Percentiles rank a stretch among this genome's conserved stretches.
phyloP scores from a whole-genome alignment of 768 basidiomycete species.

The Bullera alba region DNA sequence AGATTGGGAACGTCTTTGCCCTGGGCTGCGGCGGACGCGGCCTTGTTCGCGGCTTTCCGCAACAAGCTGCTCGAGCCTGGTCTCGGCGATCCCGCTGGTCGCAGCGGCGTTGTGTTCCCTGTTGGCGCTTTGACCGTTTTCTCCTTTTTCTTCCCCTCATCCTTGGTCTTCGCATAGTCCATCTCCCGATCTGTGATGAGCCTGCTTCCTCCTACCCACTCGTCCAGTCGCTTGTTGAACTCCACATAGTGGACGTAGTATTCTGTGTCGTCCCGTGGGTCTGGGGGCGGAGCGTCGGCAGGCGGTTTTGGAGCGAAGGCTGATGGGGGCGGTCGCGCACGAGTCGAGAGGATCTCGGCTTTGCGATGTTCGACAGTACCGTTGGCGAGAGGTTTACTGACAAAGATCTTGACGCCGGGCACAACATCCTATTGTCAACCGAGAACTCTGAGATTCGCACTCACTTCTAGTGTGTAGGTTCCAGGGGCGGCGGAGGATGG shows the following conservation, averaged over 20 bases:
- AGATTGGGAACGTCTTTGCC: slow-evolving; percentile 19
- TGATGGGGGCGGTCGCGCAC: slow-evolving; percentile 62
- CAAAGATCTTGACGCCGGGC: slow-evolving; percentile 93
- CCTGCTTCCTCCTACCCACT: slow-evolving; percentile 86
- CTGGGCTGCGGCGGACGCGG: slow-evolving; percentile 43
- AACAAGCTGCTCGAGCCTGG: slow-evolving; percentile 31
- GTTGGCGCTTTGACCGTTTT: slow-evolving; percentile 51
- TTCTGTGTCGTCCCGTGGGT: slow-evolving; percentile 72
- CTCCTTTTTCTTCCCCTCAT: slow-evolving; percentile 48
- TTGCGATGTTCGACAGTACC: slow-evolving; percentile 79
- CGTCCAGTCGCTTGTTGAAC: slow-evolving; percentile 98
- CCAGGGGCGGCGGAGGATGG: slow-evolving; percentile 37
- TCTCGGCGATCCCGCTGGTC: slow-evolving; percentile 18
- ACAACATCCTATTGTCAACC: slow-evolving; percentile 59
- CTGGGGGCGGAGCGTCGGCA: slow-evolving; percentile 52
- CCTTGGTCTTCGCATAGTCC: slow-evolving; percentile 66
- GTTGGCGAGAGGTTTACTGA: slow-evolving; percentile 67
- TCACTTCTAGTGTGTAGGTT: slow-evolving; percentile 35
- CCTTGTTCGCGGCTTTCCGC: slow-evolving; percentile 48
- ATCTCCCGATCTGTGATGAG: slow-evolving; percentile 77
- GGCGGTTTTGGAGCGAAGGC: slow-evolving; percentile 37
- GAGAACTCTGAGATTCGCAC: slow-evolving; percentile 1
- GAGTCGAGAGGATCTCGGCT: slow-evolving; percentile 91
- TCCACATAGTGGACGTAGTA: slow-evolving; percentile 98
- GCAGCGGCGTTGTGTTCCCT: slow-evolving; percentile 13